Evolutionary conservation across 768 basidiomycete species (phyloP), one percentile per base, ranked within the genome.

Genomic region (Tulasnella sp.): DNA sequence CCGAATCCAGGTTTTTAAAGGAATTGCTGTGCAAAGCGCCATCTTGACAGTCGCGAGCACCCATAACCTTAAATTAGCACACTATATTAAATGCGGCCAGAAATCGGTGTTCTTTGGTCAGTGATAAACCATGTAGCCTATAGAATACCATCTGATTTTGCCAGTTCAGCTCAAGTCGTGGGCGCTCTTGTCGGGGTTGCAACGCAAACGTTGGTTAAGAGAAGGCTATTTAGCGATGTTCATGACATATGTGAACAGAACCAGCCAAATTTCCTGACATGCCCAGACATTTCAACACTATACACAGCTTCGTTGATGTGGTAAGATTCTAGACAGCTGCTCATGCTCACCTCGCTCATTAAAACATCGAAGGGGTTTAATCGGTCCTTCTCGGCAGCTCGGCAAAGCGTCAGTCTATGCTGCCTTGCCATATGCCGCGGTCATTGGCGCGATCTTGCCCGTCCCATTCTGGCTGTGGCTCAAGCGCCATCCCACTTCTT

Each of bases 51-150:
- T 86, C 24, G 85, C 85, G 74, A 78, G 82, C 24, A 88, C 88
- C 0, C 87, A 88, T 81, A 88, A 89, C 83, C 86, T 88, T 83
- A 89, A 89, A 82, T 82, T 88, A 4, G 87, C 88, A 7, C 88
- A 88, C 8, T 82, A 88, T 8, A 82, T 84, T 0, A 86, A 86
- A 0, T 88, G 88, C 81, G 71, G 82, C 82, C 1, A 39, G 19
- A 34, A 24, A 68, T 19, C 38, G 52, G 31, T 68, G 39, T 71
- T 80, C 39, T 38, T 24, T 40, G 74, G 62, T 68, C 31, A 34
- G 62, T 2, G 31, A 36, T 9, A 16, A 16, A 8, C 19, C 9
- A 31, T 19, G 27, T 38, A 7, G 72, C 19, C 46, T 46, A 31
- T 27, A 19, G 14, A 31, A 44, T 8, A 27, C 24, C 44, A 6